These are phyloP conservation scores for Trichoderma harzianum DNA, from an alignment of 2,329 filamentous ascomycete species.

Conservation along the genomic window DNA sequence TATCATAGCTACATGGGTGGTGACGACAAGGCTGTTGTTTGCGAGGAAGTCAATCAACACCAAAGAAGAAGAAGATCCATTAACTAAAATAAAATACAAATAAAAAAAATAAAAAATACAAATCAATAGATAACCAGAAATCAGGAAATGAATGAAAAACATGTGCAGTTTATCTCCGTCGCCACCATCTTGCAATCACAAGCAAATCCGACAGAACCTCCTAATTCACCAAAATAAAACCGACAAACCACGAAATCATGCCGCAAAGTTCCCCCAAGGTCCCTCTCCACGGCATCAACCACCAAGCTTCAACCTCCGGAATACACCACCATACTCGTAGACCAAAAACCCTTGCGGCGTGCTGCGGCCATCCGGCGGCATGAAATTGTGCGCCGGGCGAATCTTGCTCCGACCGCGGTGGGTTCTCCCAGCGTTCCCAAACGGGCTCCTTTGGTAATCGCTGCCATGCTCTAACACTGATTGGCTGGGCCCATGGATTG, in stretches of 20 bases:
- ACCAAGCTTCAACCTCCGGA: not conserved
- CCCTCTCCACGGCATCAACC: not conserved
- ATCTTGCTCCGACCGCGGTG: constrained; percentile 9
- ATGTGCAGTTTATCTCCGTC: not conserved
- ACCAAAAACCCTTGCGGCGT: not conserved
- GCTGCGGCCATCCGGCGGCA: constrained; percentile 7
- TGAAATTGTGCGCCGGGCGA: constrained; percentile 15
- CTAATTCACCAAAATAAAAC: not conserved
- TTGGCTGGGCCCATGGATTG: not conserved
- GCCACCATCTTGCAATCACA: not conserved
- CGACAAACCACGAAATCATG: not conserved
- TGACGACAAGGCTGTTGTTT: not conserved
- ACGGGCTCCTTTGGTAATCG: not conserved
- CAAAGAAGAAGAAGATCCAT: not conserved
- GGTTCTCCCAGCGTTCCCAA: not conserved
- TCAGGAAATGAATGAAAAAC: not conserved
- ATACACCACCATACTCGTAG: not conserved
- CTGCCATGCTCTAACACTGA: not conserved
- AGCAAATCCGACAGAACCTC: not conserved
- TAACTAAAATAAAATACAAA: not conserved
- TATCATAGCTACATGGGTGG: not conserved
- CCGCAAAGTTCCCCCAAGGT: not conserved
- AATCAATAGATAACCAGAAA: not conserved
- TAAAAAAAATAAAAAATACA: not conserved
- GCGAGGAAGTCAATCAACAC: not conserved